Percentiles rank a stretch among this genome's conserved stretches.
Conservation (phyloP, 2,329 filamentous ascomycete genomes). For the Monilinia fructigena region DNA sequence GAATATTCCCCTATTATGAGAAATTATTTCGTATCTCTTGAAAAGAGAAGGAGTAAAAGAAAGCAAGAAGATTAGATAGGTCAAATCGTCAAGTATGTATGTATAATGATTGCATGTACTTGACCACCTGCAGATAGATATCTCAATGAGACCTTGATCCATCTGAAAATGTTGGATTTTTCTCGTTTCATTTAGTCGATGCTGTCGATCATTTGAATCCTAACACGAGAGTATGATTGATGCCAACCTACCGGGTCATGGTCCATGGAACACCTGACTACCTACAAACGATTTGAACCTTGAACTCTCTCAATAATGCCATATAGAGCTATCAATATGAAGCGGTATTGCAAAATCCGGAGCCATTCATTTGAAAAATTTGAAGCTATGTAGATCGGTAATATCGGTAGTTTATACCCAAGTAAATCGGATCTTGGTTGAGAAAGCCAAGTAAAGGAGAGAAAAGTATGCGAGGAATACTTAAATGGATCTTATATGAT, state of each 20-base stretch:
- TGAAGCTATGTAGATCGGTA: slow-evolving; percentile 17
- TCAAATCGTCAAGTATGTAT: slow-evolving; percentile 13
- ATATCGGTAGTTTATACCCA: slow-evolving; percentile 7
- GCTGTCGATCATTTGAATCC: slow-evolving; percentile 20
- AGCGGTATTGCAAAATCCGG: slow-evolving; percentile 5
- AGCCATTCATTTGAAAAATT: slow-evolving; percentile 15
- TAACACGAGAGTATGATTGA: slow-evolving; percentile 11
- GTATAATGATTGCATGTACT: slow-evolving; percentile 16
- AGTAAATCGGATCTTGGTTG: not conserved
- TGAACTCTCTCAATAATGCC: not conserved
- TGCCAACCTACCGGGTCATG: slow-evolving; percentile 7
- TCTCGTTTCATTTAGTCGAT: slow-evolving; percentile 7
- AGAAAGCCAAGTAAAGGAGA: not conserved
- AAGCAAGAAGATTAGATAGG: not conserved
- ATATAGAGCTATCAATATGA: slow-evolving; percentile 5
- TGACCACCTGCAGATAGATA: too few relatives aligned
- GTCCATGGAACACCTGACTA: slow-evolving; percentile 6
- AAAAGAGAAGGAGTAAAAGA: slow-evolving; percentile 7
- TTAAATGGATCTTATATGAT: not conserved
- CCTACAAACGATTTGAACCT: not conserved
- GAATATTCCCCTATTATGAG: slow-evolving; percentile 15
- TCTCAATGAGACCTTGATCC: slow-evolving; percentile 15
- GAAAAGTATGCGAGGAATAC: not conserved
- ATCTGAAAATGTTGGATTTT: slow-evolving; percentile 2
- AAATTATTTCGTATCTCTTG: slow-evolving; percentile 2